Evolutionary conservation across 1,284 basidiomycete genomes (phyloP).

Genomic region (Sporisorium iseilematis-ciliati): DNA sequence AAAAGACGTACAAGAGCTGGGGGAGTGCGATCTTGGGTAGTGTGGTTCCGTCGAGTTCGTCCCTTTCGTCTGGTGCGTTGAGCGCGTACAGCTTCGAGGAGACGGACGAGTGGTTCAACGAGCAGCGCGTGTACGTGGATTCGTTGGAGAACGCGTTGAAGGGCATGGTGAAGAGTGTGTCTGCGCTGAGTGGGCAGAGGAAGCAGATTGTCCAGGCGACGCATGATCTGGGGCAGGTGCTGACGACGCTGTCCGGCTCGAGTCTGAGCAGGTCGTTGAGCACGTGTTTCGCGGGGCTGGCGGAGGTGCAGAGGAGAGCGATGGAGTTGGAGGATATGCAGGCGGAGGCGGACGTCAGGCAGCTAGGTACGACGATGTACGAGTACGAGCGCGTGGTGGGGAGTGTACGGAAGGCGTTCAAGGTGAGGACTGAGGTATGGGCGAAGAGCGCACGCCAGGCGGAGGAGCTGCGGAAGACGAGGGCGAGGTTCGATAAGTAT

Average conservation of each 20-base stretch:
- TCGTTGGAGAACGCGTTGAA: constrained; percentile 89
- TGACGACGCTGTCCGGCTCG: constrained; percentile 67
- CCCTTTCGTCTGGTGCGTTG: constrained; percentile 42
- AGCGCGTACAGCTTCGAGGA: constrained; percentile 87
- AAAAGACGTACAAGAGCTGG: constrained; percentile 65
- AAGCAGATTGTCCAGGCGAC: constrained; percentile 71
- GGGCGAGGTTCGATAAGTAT: constrained; percentile 82
- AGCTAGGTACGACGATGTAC: constrained; percentile 79
- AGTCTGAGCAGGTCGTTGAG: constrained; percentile 68
- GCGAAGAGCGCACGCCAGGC: constrained; percentile 73
- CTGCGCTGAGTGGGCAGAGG: constrained; percentile 83
- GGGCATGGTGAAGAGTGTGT: constrained; percentile 85
- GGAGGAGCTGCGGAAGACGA: constrained; percentile 79
- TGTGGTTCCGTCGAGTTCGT: constrained; percentile 53
- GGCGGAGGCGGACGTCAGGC: constrained; percentile 63
- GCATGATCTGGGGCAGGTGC: constrained; percentile 63
- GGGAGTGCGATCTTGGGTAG: constrained; percentile 30
- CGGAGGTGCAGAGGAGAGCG: constrained; percentile 64
- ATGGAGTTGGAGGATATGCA: constrained; percentile 60
- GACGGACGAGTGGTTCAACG: constrained; percentile 97
- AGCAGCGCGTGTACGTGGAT: constrained; percentile 86
- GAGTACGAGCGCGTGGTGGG: constrained; percentile 92
- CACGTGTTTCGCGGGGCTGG: constrained; percentile 69
- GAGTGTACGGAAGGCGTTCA: constrained; percentile 88
- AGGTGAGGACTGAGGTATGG: constrained; percentile 84